Percentiles rank a stretch among this genome's conserved stretches.
These are phyloP conservation scores for Fraxinus pennsylvanica DNA, from an alignment of 257 asterid species.

Conservation along the genomic window DNA sequence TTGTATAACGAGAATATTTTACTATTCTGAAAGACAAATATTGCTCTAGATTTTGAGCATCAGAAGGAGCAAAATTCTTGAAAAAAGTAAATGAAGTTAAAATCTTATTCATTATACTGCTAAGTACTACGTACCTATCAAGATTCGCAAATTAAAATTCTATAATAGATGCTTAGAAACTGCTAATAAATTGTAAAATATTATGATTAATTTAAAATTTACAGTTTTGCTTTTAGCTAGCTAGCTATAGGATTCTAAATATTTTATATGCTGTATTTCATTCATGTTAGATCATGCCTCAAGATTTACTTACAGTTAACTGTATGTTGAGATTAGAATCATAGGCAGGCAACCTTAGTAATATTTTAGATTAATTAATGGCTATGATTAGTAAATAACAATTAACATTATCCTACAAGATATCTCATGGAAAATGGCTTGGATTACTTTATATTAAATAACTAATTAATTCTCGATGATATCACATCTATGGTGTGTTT, in stretches of 20 bases:
- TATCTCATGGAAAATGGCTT: not conserved
- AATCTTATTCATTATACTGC: not conserved
- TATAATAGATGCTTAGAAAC: not conserved
- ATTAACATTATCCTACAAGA: not conserved
- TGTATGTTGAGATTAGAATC: not conserved
- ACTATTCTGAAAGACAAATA: no score
- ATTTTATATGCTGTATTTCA: slow-evolving; percentile 18
- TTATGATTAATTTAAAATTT: not conserved
- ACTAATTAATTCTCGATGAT: not conserved
- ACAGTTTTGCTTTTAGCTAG: not conserved
- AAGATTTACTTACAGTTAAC: slow-evolving; percentile 11
- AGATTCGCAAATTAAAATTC: not conserved
- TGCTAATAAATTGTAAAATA: not conserved
- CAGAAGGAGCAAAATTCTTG: no score
- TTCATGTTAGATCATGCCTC: slow-evolving; percentile 30
- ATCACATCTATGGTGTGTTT: not conserved
- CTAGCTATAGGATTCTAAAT: not conserved
- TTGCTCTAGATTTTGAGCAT: no score
- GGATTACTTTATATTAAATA: not conserved
- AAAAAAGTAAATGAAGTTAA: not conserved
- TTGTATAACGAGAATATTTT: no score
- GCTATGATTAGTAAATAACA: not conserved
- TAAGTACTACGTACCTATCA: not conserved
- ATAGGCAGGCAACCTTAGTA: not conserved
- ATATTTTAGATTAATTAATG: not conserved